Base-by-base conservation (phyloP, 345 rosid species). In the Mercurialis annua region DNA sequence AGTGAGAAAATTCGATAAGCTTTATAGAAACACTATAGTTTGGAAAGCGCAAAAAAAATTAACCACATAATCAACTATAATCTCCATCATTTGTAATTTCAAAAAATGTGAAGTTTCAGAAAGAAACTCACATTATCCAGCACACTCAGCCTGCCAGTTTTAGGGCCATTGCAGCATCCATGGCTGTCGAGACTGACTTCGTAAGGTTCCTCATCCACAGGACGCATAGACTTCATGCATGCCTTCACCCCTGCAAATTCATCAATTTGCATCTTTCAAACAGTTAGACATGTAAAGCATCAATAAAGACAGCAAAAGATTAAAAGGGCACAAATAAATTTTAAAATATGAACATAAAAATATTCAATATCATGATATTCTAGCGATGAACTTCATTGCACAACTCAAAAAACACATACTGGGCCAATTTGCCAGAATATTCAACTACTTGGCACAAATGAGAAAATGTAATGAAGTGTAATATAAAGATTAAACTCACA, bases 221-320 rank as follows among this genome's bases (percentile, higher is more conserved):
- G 78, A 57, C 8, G 31, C 75, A 42, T 77, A 52, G 85, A 81
- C 72, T 82, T 80, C 82, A 86, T 73, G 79, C 96, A 88, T 53
- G 89, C 88, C 74, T 83, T 85, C 62, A 92, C 81, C 97, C 98
- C 98, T 92, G 80, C 68, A 66, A 70, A 65, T 15, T n/a, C 7
- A 17, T 15, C 72, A 30, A 26, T 26, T 34, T 26, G 7, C 20
- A 24, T 38, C 17, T 3, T 21, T 59, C 69, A 15, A 56, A 58
- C 10, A 43, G 6, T 15, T 3, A 38, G n/a, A 52, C 20, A 21
- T 62, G 57, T 18, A 12, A 46, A 40, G 24, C n/a, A 60, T 30
- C 24, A 54, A 30, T 23, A 27, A 3, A 14, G 33, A 53, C 18
- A 2, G 26, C 10, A 29, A 15, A 36, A 56, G 46, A n/a, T 10